A percentile compares a stretch with the other conserved stretches of the same genome.
Conservation (phyloP, 306 rosid species). For the Glycine soja region DNA sequence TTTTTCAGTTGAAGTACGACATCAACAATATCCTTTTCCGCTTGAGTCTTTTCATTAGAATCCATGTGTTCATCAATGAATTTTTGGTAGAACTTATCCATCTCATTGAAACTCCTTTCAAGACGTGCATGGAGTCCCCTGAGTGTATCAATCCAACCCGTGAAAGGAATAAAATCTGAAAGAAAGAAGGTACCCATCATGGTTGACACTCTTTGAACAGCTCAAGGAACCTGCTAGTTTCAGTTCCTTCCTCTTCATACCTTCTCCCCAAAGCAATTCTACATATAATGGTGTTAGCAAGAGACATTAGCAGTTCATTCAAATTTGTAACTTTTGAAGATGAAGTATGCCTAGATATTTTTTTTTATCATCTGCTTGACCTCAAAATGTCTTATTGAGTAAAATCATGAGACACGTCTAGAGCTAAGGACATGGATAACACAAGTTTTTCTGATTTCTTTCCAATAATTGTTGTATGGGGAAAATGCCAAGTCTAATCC, state of each 20-base stretch:
- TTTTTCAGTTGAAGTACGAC: slow-evolving; percentile 44
- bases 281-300: slow-evolving; percentile 42
- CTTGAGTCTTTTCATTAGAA: not conserved
- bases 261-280: slow-evolving; percentile 51
- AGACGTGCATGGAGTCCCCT: slow-evolving; percentile 36
- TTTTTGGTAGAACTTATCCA: slow-evolving; percentile 53
- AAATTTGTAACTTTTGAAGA: slow-evolving; percentile 8
- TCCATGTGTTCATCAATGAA: slow-evolving; percentile 45
- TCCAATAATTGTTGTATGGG: slow-evolving; percentile 52
- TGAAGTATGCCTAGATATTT: slow-evolving; percentile 26
- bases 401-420: slow-evolving; percentile 32
- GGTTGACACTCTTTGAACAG: slow-evolving; percentile 40
- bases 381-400: slow-evolving; percentile 33
- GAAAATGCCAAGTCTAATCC: slow-evolving; percentile 48
- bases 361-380: not conserved
- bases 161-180: slow-evolving; percentile 49
- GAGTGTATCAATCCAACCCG: slow-evolving; percentile 57
- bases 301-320: slow-evolving; percentile 11
- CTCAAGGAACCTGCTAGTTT: slow-evolving; percentile 30
- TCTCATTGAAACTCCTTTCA: slow-evolving; percentile 35
- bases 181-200: slow-evolving; percentile 4
- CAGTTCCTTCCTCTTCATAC: not conserved
- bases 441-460: slow-evolving; percentile 52
- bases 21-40: slow-evolving; percentile 33
- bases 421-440: slow-evolving; percentile 47